Evolutionary conservation across 768 basidiomycete species (phyloP).

Genomic region (Lentinus tigrinus): DNA sequence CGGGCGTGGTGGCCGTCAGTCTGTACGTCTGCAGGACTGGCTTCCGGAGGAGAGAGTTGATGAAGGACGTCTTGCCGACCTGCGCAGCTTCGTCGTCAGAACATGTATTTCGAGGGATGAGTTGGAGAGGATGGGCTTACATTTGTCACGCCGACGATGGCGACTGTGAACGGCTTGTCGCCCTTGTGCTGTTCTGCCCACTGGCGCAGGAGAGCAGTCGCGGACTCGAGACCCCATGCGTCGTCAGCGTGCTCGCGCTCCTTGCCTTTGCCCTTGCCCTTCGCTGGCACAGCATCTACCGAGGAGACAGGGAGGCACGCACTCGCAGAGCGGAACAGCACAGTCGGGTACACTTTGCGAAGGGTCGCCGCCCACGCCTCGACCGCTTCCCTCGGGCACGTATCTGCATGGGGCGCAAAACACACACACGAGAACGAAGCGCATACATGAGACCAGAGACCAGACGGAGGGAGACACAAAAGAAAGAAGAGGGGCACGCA

Average conservation of each 20-base stretch:
- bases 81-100: conserved; percentile 26
- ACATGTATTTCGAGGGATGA: conserved; percentile 1
- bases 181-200: conserved; percentile 48
- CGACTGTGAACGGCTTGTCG: conserved; percentile 59
- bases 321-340: conserved; percentile 73
- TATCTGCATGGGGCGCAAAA: conserved; percentile 45
- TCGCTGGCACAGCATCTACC: conserved; percentile 21
- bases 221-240: conserved; percentile 56
- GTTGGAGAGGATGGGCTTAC: conserved; percentile 41
- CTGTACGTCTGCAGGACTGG: conserved; percentile 56
- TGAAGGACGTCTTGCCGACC: conserved; percentile 82
- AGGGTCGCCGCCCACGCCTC: conserved; percentile 66
- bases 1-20: conserved; percentile 42
- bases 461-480: background rate
- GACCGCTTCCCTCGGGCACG: conserved; percentile 75
- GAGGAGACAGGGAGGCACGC: conserved; percentile 53
- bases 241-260: conserved; percentile 43
- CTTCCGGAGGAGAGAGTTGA: conserved; percentile 71
- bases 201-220: conserved; percentile 48
- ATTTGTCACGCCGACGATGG: conserved; percentile 82
- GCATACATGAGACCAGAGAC: background rate
- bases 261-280: conserved; percentile 47
- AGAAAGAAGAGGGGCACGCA: conserved; percentile 41
- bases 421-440: background rate
- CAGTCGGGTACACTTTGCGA: conserved; percentile 56